Percentiles rank a stretch among this genome's conserved stretches.
These are phyloP conservation scores for Theobroma cacao DNA, from an alignment of 345 rosid species.

Conservation along the genomic window DNA sequence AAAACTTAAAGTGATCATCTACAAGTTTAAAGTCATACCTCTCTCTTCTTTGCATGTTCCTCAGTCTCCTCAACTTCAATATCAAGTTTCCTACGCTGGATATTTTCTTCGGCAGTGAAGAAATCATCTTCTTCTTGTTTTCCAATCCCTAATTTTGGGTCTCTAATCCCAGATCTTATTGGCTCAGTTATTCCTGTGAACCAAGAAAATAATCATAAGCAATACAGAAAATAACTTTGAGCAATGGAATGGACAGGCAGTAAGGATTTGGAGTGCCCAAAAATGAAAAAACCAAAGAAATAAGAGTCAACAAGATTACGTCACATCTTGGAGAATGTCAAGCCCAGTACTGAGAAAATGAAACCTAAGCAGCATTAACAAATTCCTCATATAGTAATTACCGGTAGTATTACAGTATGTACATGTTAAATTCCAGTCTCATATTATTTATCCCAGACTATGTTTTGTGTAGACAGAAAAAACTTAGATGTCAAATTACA, in stretches of 20 bases:
- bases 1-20: constrained; percentile 21
- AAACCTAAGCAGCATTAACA: neutral
- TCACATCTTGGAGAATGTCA: neutral
- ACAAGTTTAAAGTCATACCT: constrained; percentile 60
- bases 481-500: neutral
- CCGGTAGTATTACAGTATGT: neutral
- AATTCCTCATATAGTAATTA: neutral
- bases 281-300: neutral
- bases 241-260: neutral
- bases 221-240: neutral
- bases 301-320: neutral
- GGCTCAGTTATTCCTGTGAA: constrained; percentile 82
- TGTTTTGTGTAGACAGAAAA: neutral
- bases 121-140: constrained; percentile 98
- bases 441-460: neutral
- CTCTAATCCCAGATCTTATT: constrained; percentile 90
- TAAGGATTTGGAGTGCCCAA: neutral
- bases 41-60: constrained; percentile 87
- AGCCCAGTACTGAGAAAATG: neutral
- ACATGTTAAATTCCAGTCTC: neutral
- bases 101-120: constrained; percentile 93
- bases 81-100: constrained; percentile 85
- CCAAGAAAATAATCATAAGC: neutral
- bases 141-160: constrained; percentile 88
- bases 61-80: constrained; percentile 89